Base-by-base conservation (phyloP, 345 rosid species). In the Punica granatum region DNA sequence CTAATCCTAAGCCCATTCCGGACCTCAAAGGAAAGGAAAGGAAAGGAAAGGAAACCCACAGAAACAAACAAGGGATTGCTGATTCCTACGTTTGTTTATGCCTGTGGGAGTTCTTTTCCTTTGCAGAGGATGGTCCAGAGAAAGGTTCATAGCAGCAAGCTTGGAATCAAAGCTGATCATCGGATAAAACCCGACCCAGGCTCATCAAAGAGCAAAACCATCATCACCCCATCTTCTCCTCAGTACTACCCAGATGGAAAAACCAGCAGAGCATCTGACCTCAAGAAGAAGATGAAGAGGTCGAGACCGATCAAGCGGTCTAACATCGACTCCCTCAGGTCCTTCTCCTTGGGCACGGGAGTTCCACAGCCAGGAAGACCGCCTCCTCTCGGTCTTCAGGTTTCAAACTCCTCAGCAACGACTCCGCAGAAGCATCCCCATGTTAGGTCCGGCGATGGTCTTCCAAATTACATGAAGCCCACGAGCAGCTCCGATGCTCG, bases 401-500 rank as follows among this genome's bases (percentile, higher is more conserved):
- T 64, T 69, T 64, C 49, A 43, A 33, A 67, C 19, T 6, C 73
- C 0, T 44, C 73, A 60, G 46, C 72, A 48, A 68, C 73, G 26
- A 54, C 77, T 32, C 72, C 75, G 0, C 80, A 65, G 78, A 81
- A 80, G 83, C 86, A 76, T 72, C 19, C 60, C 70, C 36, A 73
- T 6, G 58, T 53, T 61, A 83, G 73, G 81, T 18, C 68, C 9
- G 25, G 70, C 59, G 75, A 67, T 7, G 78, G 75, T 1, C 75
- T 85, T 28, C 97, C 96, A 11, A 93, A 89, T 75, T 90, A 90
- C 77, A 93, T 89, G 97, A 93, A 87, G 83, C 80, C 85, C 42
- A 93, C 98, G 6, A 82, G 82, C 81, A 77, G 98, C 65, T 93
- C 94, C 33, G 87, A 85, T 75, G 94, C 97, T 16, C 86, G 88